These are phyloP conservation scores for Nannochloropsis gaditana DNA, from an alignment of 108 stramenopile species.

Conservation along the genomic window DNA sequence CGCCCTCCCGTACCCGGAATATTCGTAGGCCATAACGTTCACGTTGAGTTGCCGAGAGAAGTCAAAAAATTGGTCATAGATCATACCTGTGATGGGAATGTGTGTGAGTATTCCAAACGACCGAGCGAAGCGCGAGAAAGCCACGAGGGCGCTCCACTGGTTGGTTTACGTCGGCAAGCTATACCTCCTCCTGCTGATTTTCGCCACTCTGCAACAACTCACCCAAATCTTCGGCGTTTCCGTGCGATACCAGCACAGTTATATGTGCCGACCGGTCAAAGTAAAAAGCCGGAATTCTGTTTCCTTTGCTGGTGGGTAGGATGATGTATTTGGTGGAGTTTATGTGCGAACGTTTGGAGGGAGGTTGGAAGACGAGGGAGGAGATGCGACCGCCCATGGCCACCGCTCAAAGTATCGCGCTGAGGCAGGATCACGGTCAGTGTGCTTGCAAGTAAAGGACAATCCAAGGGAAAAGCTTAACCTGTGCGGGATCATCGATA, in stretches of 20 bases:
- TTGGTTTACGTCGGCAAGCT: not conserved
- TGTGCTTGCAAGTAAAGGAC: too few species aligned
- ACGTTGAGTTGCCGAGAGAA: slow-evolving; percentile 50
- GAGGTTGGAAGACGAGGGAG: slow-evolving; percentile 48
- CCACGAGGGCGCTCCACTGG: not conserved
- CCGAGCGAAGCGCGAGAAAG: not conserved
- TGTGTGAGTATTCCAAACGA: not conserved
- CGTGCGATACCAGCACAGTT: not conserved
- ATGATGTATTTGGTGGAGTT: slow-evolving; percentile 42
- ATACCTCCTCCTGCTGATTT: not conserved
- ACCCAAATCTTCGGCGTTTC: not conserved
- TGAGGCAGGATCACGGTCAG: too few species aligned
- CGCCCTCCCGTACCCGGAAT: slow-evolving; percentile 86
- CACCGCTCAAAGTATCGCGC: not conserved
- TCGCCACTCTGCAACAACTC: not conserved
- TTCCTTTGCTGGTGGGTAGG: slow-evolving; percentile 35
- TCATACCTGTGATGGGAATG: slow-evolving; percentile 28
- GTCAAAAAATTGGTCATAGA: slow-evolving; percentile 51
- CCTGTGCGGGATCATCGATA: too few species aligned
- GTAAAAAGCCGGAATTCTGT: slow-evolving; percentile 45
- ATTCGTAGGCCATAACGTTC: slow-evolving; percentile 94
- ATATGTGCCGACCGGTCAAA: slow-evolving; percentile 33
- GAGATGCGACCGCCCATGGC: slow-evolving; percentile 44
- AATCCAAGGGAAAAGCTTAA: too few species aligned
- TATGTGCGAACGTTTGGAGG: slow-evolving; percentile 39